Conservation (phyloP, 163 green algal genomes). For the Chlamydomonas reinhardtii region DNA sequence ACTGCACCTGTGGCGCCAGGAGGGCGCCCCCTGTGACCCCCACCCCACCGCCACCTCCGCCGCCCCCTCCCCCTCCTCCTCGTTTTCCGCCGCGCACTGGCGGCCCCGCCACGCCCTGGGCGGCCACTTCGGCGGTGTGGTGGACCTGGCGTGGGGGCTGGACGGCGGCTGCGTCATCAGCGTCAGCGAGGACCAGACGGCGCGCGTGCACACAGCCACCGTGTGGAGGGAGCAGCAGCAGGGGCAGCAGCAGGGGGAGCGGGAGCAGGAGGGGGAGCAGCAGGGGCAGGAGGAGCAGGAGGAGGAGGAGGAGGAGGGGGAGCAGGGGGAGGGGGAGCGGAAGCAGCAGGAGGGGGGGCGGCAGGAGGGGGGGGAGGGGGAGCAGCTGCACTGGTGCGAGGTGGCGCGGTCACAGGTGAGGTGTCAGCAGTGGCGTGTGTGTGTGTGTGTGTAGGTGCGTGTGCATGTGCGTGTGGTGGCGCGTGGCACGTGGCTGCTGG, state of each 20-base stretch:
- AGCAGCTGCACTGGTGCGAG: constrained; percentile 84
- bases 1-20: constrained; percentile 88
- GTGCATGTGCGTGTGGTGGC: too few relatives aligned
- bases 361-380: not conserved
- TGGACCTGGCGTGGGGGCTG: constrained; percentile 85
- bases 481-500: too few relatives aligned
- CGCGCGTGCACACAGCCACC: constrained; percentile 73
- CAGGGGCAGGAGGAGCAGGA: not conserved
- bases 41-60: not conserved
- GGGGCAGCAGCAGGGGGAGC: not conserved
- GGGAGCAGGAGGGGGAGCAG: too few relatives aligned
- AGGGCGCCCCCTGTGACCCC: not conserved
- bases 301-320: not conserved
- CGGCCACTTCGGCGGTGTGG: constrained; percentile 83
- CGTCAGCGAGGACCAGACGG: constrained; percentile 89
- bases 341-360: not conserved
- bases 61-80: not conserved
- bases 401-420: constrained; percentile 89
- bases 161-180: constrained; percentile 85
- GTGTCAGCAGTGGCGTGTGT: too few relatives aligned
- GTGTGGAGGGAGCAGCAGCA: not conserved
- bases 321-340: not conserved
- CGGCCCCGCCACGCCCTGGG: constrained; percentile 68
- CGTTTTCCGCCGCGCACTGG: constrained; percentile 47
- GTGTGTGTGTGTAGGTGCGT: too few relatives aligned